These are phyloP conservation scores for Amylostereum chailletii DNA, from an alignment of 1,284 basidiomycete species.

Conservation along the genomic window DNA sequence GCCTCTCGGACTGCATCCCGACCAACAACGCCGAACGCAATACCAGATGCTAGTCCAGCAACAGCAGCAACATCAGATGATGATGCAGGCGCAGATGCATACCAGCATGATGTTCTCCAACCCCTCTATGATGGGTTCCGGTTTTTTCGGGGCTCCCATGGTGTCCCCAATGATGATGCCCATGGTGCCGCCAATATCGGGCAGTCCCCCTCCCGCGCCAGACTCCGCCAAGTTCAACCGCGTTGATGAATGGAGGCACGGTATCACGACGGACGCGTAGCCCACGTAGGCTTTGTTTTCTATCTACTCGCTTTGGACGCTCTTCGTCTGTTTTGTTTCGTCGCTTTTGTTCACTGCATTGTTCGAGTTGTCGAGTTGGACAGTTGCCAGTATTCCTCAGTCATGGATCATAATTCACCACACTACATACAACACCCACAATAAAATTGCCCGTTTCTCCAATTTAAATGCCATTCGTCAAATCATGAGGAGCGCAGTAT, in stretches of 20 bases:
- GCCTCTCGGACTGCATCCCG: conserved; percentile 65
- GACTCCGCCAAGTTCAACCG: conserved; percentile 58
- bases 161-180: conserved; percentile 40
- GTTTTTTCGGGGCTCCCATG: conserved; percentile 48
- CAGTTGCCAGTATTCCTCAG: too few relatives aligned
- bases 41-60: conserved; percentile 55
- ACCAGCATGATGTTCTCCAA: conserved; percentile 63
- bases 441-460: too few relatives aligned
- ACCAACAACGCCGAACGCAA: conserved; percentile 68
- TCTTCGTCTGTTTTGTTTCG: conserved; percentile 4
- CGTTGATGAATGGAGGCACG: conserved; percentile 72
- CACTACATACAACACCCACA: too few relatives aligned
- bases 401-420: too few relatives aligned
- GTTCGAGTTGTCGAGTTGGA: too few relatives aligned
- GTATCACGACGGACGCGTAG: conserved; percentile 63
- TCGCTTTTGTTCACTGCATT: conserved; percentile 1
- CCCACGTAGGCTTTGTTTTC: conserved; percentile 8
- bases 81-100: conserved; percentile 70
- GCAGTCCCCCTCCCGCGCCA: conserved; percentile 50
- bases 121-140: conserved; percentile 56
- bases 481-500: too few relatives aligned
- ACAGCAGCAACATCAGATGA: conserved; percentile 51
- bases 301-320: conserved; percentile 1
- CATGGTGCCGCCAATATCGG: conserved; percentile 33
- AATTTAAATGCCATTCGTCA: too few relatives aligned